Evolutionary conservation across 1,284 basidiomycete genomes (phyloP).

Genomic region (Apiotrichum porosum): DNA sequence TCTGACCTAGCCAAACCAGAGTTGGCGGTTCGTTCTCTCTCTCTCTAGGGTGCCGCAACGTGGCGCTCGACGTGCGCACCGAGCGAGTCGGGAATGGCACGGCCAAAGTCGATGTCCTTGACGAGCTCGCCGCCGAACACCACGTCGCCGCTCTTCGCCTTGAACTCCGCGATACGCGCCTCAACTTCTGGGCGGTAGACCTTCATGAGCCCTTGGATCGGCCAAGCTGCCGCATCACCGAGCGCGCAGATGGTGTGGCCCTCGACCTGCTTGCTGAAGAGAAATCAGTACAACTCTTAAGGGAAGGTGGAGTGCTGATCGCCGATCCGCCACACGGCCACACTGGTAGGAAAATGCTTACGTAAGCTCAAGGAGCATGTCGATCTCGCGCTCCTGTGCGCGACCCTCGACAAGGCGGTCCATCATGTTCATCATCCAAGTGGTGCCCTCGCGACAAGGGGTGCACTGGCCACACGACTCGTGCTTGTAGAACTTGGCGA

Average conservation of each 20-base stretch:
- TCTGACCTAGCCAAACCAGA: background rate
- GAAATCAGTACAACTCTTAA: slow-evolving; percentile 20
- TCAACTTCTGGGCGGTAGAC: slow-evolving; percentile 96
- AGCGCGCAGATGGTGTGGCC: slow-evolving; percentile 93
- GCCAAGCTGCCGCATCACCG: slow-evolving; percentile 72
- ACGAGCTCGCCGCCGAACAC: slow-evolving; percentile 80
- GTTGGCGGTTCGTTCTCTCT: background rate
- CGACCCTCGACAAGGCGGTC: slow-evolving; percentile 75
- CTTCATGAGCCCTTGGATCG: slow-evolving; percentile 95
- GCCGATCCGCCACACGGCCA: too few relatives aligned
- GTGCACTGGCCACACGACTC: slow-evolving; percentile 99
- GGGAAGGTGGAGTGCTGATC: too few relatives aligned
- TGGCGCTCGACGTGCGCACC: slow-evolving; percentile 49
- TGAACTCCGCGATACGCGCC: slow-evolving; percentile 73
- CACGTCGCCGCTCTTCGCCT: slow-evolving; percentile 73
- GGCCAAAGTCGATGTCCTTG: slow-evolving; percentile 64
- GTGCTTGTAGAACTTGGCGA: slow-evolving; percentile 95
- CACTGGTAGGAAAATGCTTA: slow-evolving; percentile 48
- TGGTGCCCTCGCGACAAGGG: slow-evolving; percentile 91
- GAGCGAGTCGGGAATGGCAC: slow-evolving; percentile 77
- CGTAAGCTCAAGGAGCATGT: slow-evolving; percentile 92
- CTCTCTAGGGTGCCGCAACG: slow-evolving; percentile 19
- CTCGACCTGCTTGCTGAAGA: slow-evolving; percentile 85
- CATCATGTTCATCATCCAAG: slow-evolving; percentile 99
- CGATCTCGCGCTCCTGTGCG: slow-evolving; percentile 87